These are phyloP conservation scores for Gigaspora rosea DNA, from an alignment of 192 early-diverging fungal genomes.

Conservation along the genomic window DNA sequence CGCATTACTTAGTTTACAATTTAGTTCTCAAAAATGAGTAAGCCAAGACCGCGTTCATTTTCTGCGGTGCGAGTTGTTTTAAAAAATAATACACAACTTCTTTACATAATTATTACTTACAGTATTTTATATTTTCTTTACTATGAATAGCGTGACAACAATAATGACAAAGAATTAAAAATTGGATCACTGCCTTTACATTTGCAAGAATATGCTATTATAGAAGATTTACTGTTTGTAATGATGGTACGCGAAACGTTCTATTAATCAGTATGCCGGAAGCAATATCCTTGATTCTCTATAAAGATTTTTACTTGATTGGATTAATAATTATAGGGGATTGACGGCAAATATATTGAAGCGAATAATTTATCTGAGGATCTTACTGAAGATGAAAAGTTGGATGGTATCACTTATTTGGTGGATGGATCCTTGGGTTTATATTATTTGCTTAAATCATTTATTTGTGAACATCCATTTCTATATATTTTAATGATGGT, in stretches of 20 bases:
- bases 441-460: not conserved
- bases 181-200: constrained; percentile 47
- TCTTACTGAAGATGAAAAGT: constrained; percentile 46
- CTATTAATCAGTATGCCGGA: not conserved
- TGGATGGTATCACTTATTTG: constrained; percentile 20
- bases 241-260: constrained; percentile 63
- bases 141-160: constrained; percentile 12
- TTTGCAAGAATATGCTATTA: constrained; percentile 78
- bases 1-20: no score
- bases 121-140: not conserved
- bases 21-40: not conserved
- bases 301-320: constrained; percentile 6
- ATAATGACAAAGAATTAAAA: constrained; percentile 19
- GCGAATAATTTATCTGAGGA: constrained; percentile 38
- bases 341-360: constrained; percentile 75
- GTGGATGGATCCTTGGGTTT: constrained; percentile 11
- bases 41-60: constrained; percentile 6
- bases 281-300: not conserved
- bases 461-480: not conserved
- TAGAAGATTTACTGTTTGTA: constrained; percentile 89
- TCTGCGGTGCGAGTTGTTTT: not conserved
- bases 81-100: not conserved
- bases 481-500: not conserved
- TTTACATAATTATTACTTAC: not conserved
- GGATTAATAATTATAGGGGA: constrained; percentile 54